phyloP scores from a whole-genome alignment of 1,139 yeast species.

The Saccharomycopsis hybrid region DNA sequence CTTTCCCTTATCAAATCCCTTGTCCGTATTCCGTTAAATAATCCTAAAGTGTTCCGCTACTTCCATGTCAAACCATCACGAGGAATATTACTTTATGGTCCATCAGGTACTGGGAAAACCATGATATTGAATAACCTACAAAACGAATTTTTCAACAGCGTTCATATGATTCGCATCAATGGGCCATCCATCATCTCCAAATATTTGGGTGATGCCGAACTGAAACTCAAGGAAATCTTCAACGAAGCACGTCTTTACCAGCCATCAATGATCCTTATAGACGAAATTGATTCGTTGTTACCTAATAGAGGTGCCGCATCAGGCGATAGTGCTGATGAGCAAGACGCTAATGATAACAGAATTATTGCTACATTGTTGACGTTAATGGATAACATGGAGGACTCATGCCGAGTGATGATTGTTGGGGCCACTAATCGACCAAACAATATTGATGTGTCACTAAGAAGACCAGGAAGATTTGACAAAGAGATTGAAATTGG shows the following conservation, averaged over 20 bases:
- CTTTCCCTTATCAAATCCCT: slow-evolving; percentile 57
- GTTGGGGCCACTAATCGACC: slow-evolving; percentile 85
- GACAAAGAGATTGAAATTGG: slow-evolving; percentile 83
- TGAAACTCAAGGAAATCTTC: slow-evolving; percentile 71
- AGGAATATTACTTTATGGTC: slow-evolving; percentile 87
- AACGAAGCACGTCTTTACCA: slow-evolving; percentile 78
- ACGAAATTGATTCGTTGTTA: slow-evolving; percentile 87
- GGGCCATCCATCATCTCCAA: slow-evolving; percentile 92
- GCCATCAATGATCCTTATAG: slow-evolving; percentile 82
- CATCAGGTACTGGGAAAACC: slow-evolving; percentile 97
- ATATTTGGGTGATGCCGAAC: slow-evolving; percentile 90
- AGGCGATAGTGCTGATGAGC: slow-evolving; percentile 51
- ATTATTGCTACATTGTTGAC: slow-evolving; percentile 85
- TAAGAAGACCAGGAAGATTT: slow-evolving; percentile 88
- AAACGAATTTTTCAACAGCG: slow-evolving; percentile 47
- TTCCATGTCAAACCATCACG: slow-evolving; percentile 91
- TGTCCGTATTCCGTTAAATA: slow-evolving; percentile 73
- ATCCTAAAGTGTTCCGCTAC: slow-evolving; percentile 68
- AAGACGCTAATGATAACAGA: slow-evolving; percentile 43
- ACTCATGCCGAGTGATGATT: slow-evolving; percentile 57
- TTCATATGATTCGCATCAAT: slow-evolving; percentile 78
- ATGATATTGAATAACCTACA: slow-evolving; percentile 83
- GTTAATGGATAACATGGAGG: slow-evolving; percentile 84
- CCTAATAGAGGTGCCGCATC: slow-evolving; percentile 65
- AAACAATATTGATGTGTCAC: slow-evolving; percentile 74